Evolutionary conservation across 1,284 basidiomycete species (phyloP).

Genomic region (Leccinum pachyderme): DNA sequence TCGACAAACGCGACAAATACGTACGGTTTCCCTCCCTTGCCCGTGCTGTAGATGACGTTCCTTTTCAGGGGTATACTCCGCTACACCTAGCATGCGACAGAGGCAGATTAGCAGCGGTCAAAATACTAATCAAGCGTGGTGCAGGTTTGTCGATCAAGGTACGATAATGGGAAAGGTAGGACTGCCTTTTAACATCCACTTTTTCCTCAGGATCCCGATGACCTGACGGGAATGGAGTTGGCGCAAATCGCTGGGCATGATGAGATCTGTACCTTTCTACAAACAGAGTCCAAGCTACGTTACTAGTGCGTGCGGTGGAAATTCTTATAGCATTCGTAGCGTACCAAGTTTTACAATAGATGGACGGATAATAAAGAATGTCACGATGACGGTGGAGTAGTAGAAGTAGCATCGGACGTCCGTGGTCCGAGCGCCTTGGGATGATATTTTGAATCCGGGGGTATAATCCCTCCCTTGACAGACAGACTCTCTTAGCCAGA

Average conservation of each 20-base stretch:
- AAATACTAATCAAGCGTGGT: constrained; percentile 61
- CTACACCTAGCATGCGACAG: constrained; percentile 85
- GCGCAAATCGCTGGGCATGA: constrained; percentile 66
- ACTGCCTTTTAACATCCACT: constrained; percentile 3
- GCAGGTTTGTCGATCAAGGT: constrained; percentile 68
- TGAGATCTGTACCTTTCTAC: constrained; percentile 54
- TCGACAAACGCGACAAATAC: constrained; percentile 59
- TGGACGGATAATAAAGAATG: not conserved
- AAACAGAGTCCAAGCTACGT: constrained; percentile 15
- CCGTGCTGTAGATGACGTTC: constrained; percentile 2
- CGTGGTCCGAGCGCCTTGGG: constrained; percentile 29
- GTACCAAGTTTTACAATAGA: not conserved
- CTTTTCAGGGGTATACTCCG: constrained; percentile 74
- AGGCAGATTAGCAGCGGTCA: constrained; percentile 59
- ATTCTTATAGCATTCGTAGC: constrained; percentile 3
- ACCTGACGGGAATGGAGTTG: constrained; percentile 62
- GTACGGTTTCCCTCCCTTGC: constrained; percentile 41
- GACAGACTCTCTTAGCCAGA: constrained; percentile 25
- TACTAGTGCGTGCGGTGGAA: constrained; percentile 9
- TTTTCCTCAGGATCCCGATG: constrained; percentile 64
- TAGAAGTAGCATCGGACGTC: not conserved
- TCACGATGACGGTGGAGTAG: constrained; percentile 2
- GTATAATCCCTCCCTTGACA: constrained; percentile 46
- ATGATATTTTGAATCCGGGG: constrained; percentile 52
- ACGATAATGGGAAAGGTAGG: not conserved